phyloP scores from a whole-genome alignment of 352 stramenopile genomes.

The Pythium rishiriense region DNA sequence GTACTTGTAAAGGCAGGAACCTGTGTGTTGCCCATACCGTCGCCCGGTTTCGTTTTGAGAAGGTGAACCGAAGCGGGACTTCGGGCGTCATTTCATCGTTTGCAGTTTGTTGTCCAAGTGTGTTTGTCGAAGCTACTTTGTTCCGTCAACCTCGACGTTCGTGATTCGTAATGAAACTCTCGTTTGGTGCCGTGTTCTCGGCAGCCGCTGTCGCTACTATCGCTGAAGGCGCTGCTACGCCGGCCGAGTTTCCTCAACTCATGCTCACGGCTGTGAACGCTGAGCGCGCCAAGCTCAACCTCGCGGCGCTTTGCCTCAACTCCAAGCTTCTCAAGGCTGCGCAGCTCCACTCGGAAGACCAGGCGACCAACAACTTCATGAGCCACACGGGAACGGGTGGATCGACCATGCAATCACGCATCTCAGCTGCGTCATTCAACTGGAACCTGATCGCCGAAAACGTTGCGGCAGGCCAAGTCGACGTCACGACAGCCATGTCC shows the following conservation, averaged over 20 bases:
- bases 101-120: too few relatives aligned
- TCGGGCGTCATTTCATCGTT: too few relatives aligned
- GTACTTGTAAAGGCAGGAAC: too few relatives aligned
- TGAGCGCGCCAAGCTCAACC: conserved; percentile 36
- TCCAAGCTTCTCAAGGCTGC: conserved; percentile 34
- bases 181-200: conserved; percentile 6
- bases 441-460: conserved; percentile 5
- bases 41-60: too few relatives aligned
- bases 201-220: neutral
- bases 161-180: too few relatives aligned
- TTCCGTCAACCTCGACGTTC: too few relatives aligned
- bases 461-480: conserved; percentile 31
- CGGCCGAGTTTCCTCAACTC: conserved; percentile 20
- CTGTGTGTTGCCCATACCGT: too few relatives aligned
- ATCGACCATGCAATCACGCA: conserved; percentile 34
- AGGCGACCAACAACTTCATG: conserved; percentile 46
- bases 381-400: conserved; percentile 47
- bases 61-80: too few relatives aligned
- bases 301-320: conserved; percentile 41
- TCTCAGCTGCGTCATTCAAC: conserved; percentile 12
- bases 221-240: conserved; percentile 8
- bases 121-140: too few relatives aligned
- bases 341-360: conserved; percentile 42
- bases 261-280: conserved; percentile 55
- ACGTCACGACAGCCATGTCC: conserved; percentile 29